Evolutionary conservation across 179 eudicot species (phyloP), one percentile per base, ranked within the genome.

Genomic region (Amaranthus tricolor): DNA sequence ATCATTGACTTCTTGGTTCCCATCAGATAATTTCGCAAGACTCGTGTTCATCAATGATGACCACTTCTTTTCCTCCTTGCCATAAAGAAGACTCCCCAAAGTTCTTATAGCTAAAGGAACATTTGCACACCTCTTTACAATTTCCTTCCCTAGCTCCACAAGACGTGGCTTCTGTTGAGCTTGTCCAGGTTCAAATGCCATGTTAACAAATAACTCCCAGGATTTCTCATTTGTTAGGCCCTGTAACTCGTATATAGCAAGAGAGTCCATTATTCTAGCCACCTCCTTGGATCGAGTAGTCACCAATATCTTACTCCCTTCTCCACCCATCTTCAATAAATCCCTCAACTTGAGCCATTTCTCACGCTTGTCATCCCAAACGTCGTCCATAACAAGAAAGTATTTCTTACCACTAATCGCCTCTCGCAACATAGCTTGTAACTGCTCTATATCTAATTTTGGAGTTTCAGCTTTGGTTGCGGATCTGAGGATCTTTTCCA

Each of bases 341-440:
- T 43, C 71, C 15, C 76, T 20, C 51, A 77, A 21, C 9, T 65
- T 52, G 0, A 16, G 20, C 86, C 83, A 80, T n/a, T 76, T 13
- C 14, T 60, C 21, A 1, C 40, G 66, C 0, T 70, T 49, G 49
- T 74, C 81, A 19, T 59, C 70, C 81, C 82, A 79, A n/a, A 79
- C 80, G 58, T 79, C 77, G n/a, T 82, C 85, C 4, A 82, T n/a
- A 10, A 82, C 80, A 16, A 82, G 75, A 9, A 79, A 64, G 68
- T 61, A 65, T 21, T 20, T 71, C 54, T 78, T 67, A 0, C 47
- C 80, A 61, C 60, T 10, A 9, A 83, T 70, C 7, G 6, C 60
- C 7, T 67, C 50, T 40, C 58, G 61, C 12, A 72, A 44, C n/a
- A 40, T 64, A 52, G 9, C 31, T 53, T 76, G 66, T 75, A 83